These are phyloP conservation scores for Diplodia seriata DNA, from an alignment of 2,329 filamentous ascomycete species.

Conservation along the genomic window DNA sequence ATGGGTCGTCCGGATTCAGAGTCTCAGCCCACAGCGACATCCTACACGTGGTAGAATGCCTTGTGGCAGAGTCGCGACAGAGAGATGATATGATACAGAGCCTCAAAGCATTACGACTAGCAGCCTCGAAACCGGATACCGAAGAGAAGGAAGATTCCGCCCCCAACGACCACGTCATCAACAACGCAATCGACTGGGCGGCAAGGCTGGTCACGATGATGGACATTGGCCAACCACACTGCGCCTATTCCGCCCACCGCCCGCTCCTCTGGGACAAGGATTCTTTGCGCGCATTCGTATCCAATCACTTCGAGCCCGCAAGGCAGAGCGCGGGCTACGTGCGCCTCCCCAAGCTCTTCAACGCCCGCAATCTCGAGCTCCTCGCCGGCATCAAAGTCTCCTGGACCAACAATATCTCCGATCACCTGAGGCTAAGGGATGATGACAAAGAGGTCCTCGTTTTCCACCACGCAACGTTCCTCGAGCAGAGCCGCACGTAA, in stretches of 20 bases:
- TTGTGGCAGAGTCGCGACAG: neutral
- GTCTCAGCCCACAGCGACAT: neutral
- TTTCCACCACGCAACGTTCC: conserved; percentile 52
- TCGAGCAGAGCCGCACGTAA: conserved; percentile 41
- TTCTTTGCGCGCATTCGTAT: neutral
- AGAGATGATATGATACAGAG: neutral
- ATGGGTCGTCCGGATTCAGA: neutral
- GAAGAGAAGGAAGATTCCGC: no score
- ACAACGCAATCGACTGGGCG: conserved; percentile 16
- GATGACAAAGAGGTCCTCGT: conserved; percentile 50
- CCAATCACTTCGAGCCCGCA: neutral
- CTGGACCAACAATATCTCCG: conserved; percentile 52
- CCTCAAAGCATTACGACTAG: neutral
- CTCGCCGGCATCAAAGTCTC: conserved; percentile 49
- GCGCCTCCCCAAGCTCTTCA: conserved; percentile 33
- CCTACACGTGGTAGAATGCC: neutral
- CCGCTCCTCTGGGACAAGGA: neutral
- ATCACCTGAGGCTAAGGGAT: conserved; percentile 51
- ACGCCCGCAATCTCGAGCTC: conserved; percentile 35
- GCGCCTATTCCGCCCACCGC: neutral
- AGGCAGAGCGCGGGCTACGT: neutral
- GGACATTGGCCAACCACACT: conserved; percentile 9
- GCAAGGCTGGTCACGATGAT: conserved; percentile 6
- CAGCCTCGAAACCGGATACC: neutral
- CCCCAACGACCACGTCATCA: neutral